Conservation (phyloP, 164 flowering plant genomes). For the Tetrastigma voinierianum region DNA sequence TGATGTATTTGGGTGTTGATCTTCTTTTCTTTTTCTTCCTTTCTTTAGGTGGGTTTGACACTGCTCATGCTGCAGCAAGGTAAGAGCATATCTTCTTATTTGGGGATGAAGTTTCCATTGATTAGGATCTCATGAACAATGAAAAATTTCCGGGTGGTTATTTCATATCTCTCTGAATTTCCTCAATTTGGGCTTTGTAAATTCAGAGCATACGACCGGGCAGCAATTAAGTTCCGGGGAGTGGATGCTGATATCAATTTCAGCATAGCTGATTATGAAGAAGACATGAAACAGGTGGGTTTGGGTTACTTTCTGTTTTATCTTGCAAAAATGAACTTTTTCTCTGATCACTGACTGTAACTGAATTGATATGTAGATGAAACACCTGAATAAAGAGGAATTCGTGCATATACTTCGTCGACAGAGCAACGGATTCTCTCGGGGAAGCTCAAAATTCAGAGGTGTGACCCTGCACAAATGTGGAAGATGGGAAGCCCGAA, state of each 20-base stretch:
- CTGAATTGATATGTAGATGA: conserved; percentile 46
- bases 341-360: background rate
- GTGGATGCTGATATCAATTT: conserved; percentile 93
- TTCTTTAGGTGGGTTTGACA: conserved; percentile 68
- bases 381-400: conserved; percentile 76
- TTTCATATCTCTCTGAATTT: background rate
- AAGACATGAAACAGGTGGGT: conserved; percentile 76
- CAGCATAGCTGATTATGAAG: conserved; percentile 67
- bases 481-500: conserved; percentile 89
- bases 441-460: conserved; percentile 81
- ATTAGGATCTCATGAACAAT: background rate
- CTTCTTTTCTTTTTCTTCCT: background rate
- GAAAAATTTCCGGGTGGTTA: background rate
- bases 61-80: conserved; percentile 80
- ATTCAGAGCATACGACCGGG: conserved; percentile 90
- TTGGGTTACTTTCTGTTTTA: background rate
- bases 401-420: conserved; percentile 89
- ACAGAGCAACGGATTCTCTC: conserved; percentile 78
- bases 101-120: background rate
- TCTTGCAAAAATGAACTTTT: background rate
- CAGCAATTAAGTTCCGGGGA: conserved; percentile 94
- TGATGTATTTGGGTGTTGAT: background rate
- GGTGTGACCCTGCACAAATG: conserved; percentile 84
- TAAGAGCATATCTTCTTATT: conserved; percentile 7
- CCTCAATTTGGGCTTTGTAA: conserved; percentile 1